Percentiles rank a stretch among this genome's conserved stretches.
Evolutionary conservation across 345 rosid genomes (phyloP).

Genomic region (Abelmoschus esculentus): DNA sequence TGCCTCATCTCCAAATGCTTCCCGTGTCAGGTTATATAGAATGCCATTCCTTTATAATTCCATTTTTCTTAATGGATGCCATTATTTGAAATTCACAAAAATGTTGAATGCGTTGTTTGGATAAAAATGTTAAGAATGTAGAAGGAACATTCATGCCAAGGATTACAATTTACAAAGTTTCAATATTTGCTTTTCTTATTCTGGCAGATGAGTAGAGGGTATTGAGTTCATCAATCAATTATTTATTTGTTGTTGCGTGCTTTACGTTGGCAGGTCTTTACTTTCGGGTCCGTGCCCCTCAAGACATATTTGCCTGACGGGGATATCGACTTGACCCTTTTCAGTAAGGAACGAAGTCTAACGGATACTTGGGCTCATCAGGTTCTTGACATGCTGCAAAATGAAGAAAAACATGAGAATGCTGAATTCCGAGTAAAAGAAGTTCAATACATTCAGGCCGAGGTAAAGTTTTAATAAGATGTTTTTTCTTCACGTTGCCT

Average conservation of each 20-base stretch:
- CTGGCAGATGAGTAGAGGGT: not conserved
- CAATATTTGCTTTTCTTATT: not conserved
- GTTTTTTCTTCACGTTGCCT: not conserved
- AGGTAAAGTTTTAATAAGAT: slow-evolving; percentile 16
- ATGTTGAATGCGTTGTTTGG: not conserved
- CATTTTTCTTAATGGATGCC: not conserved
- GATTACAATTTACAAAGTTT: not conserved
- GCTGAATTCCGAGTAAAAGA: slow-evolving; percentile 90
- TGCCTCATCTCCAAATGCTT: slow-evolving; percentile 75
- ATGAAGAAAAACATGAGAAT: slow-evolving; percentile 79
- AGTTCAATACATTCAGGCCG: slow-evolving; percentile 98
- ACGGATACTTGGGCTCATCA: slow-evolving; percentile 96
- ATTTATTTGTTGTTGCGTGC: not conserved
- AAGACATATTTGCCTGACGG: slow-evolving; percentile 99
- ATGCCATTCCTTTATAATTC: not conserved
- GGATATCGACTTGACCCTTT: slow-evolving; percentile 89
- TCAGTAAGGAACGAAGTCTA: slow-evolving; percentile 47
- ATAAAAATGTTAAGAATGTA: not conserved
- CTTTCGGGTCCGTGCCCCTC: slow-evolving; percentile 97
- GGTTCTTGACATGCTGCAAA: slow-evolving; percentile 85
- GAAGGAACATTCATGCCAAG: not conserved
- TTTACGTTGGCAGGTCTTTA: slow-evolving; percentile 51
- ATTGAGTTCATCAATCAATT: not conserved
- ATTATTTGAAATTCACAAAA: not conserved
- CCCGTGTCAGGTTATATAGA: slow-evolving; percentile 46